A percentile compares a stretch with the other conserved stretches of the same genome.
Evolutionary conservation across 148 eudicot genomes (phyloP).

Genomic region (Limonium bicolor): DNA sequence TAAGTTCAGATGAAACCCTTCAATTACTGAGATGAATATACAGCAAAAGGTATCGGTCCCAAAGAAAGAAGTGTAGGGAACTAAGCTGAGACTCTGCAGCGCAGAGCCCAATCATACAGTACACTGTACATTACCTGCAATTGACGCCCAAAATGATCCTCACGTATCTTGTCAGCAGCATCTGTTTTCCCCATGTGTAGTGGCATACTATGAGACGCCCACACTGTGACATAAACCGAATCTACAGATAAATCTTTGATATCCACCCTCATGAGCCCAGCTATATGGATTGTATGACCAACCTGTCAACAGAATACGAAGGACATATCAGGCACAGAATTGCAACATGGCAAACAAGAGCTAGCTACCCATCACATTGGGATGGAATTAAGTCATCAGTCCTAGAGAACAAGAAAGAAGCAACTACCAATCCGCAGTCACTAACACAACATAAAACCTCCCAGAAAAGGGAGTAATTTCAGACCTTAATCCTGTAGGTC

Average conservation of each 20-base stretch:
- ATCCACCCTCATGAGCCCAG: constrained; percentile 82
- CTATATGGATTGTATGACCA: constrained; percentile 81
- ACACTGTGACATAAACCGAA: constrained; percentile 76
- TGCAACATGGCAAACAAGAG: not conserved
- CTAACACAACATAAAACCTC: too few species aligned
- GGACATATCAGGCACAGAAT: not conserved
- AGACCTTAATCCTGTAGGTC: constrained; percentile 83
- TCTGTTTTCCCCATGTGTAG: constrained; percentile 93
- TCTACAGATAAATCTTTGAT: constrained; percentile 53
- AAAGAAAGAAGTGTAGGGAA: too few species aligned
- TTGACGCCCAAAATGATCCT: constrained; percentile 69
- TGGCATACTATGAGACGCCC: constrained; percentile 84
- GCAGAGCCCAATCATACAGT: not conserved
- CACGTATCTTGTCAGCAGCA: constrained; percentile 38
- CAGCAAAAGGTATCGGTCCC: too few species aligned
- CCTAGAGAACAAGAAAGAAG: too few species aligned
- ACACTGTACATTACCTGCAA: constrained; percentile 70
- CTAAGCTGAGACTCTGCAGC: too few species aligned
- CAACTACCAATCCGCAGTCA: too few species aligned
- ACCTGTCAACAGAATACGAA: constrained; percentile 27
- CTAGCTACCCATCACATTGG: too few species aligned
- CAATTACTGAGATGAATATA: too few species aligned
- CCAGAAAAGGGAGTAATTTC: too few species aligned
- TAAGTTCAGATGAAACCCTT: too few species aligned
- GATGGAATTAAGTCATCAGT: too few species aligned